Conservation (phyloP, 176 grass and related monocot genomes). For the Phyllostachys edulis region DNA sequence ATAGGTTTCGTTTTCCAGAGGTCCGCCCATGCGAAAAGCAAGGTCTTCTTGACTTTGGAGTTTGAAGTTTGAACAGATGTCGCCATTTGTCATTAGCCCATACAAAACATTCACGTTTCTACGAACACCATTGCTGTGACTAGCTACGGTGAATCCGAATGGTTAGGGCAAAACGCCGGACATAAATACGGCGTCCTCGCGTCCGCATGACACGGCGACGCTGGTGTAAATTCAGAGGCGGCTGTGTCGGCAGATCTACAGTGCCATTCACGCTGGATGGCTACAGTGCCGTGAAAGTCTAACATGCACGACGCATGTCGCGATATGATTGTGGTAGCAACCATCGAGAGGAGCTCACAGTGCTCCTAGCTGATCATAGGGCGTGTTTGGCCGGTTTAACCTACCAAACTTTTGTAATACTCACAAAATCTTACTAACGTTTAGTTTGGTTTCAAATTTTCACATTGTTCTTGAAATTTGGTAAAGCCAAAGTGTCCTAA, state of each 20-base stretch:
- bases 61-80: not conserved
- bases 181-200: not conserved
- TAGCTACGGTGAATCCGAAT: not conserved
- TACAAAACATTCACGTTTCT: not conserved
- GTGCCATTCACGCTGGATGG: conserved; percentile 22
- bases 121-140: not conserved
- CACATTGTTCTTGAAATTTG: no score
- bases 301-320: conserved; percentile 1
- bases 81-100: conserved; percentile 6
- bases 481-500: no score
- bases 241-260: conserved; percentile 5
- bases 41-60: conserved; percentile 3
- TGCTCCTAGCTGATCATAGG: not conserved
- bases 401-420: no score
- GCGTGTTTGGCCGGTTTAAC: no score
- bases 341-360: not conserved
- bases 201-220: conserved; percentile 1
- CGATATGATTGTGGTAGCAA: not conserved
- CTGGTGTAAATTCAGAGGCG: conserved; percentile 31
- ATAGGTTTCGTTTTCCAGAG: not conserved
- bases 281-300: conserved; percentile 29
- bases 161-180: not conserved
- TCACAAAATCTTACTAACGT: no score
- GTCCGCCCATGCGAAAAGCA: not conserved
- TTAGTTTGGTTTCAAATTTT: no score